Evolutionary conservation across 495 filamentous ascomycete genomes (phyloP).

Genomic region (Tuber brumale): DNA sequence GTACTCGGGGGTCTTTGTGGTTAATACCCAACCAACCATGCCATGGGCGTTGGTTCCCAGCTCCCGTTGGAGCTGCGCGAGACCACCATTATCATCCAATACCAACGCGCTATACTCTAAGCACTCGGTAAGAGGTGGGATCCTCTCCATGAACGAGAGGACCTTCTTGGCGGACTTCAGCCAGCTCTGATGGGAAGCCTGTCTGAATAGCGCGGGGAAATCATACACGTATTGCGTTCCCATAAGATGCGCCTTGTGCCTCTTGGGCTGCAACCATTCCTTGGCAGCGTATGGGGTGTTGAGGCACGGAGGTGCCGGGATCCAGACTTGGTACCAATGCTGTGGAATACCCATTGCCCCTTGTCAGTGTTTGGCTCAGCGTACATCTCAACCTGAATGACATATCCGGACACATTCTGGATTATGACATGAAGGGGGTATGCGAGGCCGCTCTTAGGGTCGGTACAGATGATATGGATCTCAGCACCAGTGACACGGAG

Average conservation of each 20-base stretch:
- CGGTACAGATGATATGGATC: slow-evolving; percentile 96
- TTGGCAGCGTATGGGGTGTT: slow-evolving; percentile 93
- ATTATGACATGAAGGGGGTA: slow-evolving; percentile 95
- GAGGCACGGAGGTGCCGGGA: slow-evolving; percentile 86
- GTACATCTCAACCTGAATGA: slow-evolving; percentile 96
- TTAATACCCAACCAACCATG: slow-evolving; percentile 98
- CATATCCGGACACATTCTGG: slow-evolving; percentile 97
- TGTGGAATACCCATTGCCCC: slow-evolving; percentile 94
- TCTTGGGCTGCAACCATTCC: slow-evolving; percentile 96
- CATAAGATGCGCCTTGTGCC: slow-evolving; percentile 98
- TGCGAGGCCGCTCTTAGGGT: slow-evolving; percentile 71
- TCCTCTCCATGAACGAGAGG: slow-evolving; percentile 65
- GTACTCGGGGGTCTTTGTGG: slow-evolving; percentile 93
- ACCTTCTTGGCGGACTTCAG: slow-evolving; percentile 62
- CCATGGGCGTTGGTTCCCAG: slow-evolving; percentile 90
- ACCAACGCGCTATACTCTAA: slow-evolving; percentile 93
- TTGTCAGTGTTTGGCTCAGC: slow-evolving; percentile 96
- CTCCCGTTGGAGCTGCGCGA: slow-evolving; percentile 87
- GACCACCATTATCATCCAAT: slow-evolving; percentile 83
- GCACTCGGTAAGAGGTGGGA: slow-evolving; percentile 80
- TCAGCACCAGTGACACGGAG: slow-evolving; percentile 95
- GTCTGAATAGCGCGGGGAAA: slow-evolving; percentile 98
- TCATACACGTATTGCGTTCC: slow-evolving; percentile 99
- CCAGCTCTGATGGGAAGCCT: slow-evolving; percentile 97
- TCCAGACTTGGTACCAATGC: slow-evolving; percentile 90